Base-by-base conservation (phyloP, 192 early-diverging fungal species). In the Podila clonocystis region DNA sequence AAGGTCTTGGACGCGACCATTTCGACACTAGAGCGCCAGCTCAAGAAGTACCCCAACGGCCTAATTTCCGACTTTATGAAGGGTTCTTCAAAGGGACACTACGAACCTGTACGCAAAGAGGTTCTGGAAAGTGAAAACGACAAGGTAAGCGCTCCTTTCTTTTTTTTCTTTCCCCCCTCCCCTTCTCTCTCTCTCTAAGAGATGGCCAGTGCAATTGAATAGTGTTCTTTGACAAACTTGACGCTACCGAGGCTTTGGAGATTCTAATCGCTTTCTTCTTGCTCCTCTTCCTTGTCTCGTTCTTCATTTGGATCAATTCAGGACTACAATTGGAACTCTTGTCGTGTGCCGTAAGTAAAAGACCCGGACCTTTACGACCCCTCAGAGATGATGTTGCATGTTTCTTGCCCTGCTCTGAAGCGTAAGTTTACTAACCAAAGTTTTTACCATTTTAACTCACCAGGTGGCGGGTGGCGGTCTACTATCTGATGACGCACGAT, bases 251-350 rank as follows among this genome's bases (percentile, higher is more conserved):
- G 17, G 59, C 59, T 61, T 61, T 29, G 59, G 59, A 61, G 26
- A 29, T 61, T 61, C 59, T 61, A 61, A 29, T 29, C 59, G 59
- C 59, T 61, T 30, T 61, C 34, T 36, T 36, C 34, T 36, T 36
- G 34, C 34, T 36, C 9, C 59, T 61, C 59, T 30, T 61, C 59
- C 26, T 61, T 29, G 59, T 15, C 59, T 61, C 33, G 6, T 61
- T 61, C 59, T 24, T 5, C 33, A 33, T 30, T n/a, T 61, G 59
- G 59, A 61, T 30, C 59, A 29, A 61, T 33, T 61, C 59, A 61
- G 24, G 68, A 79, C 59, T 85, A 83, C 58, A 85, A 85, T 34
- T 85, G 84, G 84, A 85, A 85, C 29, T 85, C 84, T n/a, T 85
- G 84, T 31, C 82, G 84, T 62, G 84, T 85, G 15, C 84, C 84